Evolutionary conservation across 768 basidiomycete species (phyloP), one percentile per base, ranked within the genome.

Genomic region (Lentinula sp.): DNA sequence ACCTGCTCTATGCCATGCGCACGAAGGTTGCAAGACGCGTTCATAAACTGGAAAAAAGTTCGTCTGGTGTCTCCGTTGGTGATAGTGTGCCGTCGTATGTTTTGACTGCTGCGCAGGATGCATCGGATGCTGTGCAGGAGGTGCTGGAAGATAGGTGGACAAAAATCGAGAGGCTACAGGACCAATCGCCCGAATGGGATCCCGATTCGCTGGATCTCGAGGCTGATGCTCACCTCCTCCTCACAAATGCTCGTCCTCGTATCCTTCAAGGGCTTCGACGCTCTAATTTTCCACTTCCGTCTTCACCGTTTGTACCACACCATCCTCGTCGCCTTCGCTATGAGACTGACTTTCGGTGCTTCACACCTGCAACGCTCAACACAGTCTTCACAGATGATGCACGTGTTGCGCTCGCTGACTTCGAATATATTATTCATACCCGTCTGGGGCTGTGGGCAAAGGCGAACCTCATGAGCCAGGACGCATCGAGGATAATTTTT

Each of bases 11-110:
- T 18, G 65, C 63, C 63, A 74, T 77, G 61, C 67, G 70, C 37
- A 60, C 71, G 32, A 82, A 81, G 66, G 64, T 79, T 12, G 69
- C 70, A 4, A 65, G 72, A 35, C 72, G 79, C 4, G 57, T 77
- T 45, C 63, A 63, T 45, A 82, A 82, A 62, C 70, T 81, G n/a
- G 64, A 64, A 69, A 45, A 64, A 35, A 18, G 36, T 15, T 23
- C 36, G 3, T 6, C 9, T n/a, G n/a, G 32, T 23, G 20, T 13
- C 63, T 43, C 70, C 33, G 28, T 3, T 28, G 28, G 28, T 28
- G 28, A 28, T 3, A 28, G 28, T 3, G 57, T 68, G 32, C 53
- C 71, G 16, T 42, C 62, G 4, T 61, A 42, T 20, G 56, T 76
- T 23, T 45, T 67, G 15, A 7, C 62, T 37, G 49, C 37, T 13